Evolutionary conservation across 345 rosid species (phyloP).

Genomic region (Pistacia integerrima): DNA sequence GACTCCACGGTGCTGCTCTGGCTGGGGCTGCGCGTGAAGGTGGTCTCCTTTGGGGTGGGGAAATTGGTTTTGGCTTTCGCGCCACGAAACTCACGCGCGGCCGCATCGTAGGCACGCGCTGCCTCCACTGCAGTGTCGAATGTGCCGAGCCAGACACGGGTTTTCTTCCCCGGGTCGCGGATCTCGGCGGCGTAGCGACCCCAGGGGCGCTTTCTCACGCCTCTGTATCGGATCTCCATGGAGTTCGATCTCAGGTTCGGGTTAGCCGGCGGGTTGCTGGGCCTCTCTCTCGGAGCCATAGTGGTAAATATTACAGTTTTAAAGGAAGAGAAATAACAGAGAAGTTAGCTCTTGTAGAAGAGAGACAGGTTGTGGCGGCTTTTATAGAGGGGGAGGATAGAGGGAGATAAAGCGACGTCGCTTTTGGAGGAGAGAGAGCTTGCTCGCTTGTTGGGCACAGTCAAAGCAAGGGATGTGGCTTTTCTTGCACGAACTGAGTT

Average conservation of each 20-base stretch:
- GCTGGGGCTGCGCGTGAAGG: slow-evolving; percentile 62
- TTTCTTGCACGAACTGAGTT: slow-evolving; percentile 35
- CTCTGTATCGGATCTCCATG: slow-evolving; percentile 77
- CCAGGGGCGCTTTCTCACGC: slow-evolving; percentile 94
- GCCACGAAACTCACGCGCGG: slow-evolving; percentile 90
- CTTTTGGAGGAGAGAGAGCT: slow-evolving; percentile 51
- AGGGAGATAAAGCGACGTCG: slow-evolving; percentile 42
- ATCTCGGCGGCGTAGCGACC: slow-evolving; percentile 98
- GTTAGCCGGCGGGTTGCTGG: slow-evolving; percentile 19
- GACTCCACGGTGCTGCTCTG: slow-evolving; percentile 80
- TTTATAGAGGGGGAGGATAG: slow-evolving; percentile 31
- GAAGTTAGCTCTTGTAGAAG: neutral
- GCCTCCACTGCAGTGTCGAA: slow-evolving; percentile 91
- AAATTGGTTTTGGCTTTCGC: slow-evolving; percentile 86
- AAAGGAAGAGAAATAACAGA: neutral
- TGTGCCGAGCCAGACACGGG: slow-evolving; percentile 96
- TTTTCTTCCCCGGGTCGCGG: slow-evolving; percentile 88
- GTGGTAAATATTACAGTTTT: neutral
- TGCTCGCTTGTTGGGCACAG: slow-evolving; percentile 37
- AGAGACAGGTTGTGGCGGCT: neutral
- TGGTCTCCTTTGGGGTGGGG: slow-evolving; percentile 35
- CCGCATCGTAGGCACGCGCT: slow-evolving; percentile 86
- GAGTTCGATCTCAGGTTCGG: slow-evolving; percentile 15
- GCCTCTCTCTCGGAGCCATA: slow-evolving; percentile 58
- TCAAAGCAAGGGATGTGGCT: slow-evolving; percentile 52